Conservation (phyloP, 2,329 filamentous ascomycete genomes). For the Fusarium incarnatum region DNA sequence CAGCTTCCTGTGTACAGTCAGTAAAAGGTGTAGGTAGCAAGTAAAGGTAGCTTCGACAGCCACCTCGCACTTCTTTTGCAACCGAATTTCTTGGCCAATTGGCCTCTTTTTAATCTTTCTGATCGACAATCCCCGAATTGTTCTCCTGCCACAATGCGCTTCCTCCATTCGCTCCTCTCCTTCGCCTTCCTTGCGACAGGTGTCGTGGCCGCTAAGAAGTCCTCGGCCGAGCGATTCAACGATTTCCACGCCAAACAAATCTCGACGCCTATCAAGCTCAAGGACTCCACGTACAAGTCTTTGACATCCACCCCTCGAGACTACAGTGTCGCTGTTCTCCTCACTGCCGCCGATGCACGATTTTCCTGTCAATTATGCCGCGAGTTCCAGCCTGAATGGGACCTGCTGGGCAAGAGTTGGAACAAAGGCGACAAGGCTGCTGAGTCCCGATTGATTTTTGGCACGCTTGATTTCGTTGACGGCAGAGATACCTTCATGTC, state of each 20-base stretch:
- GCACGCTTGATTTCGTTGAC: slow-evolving; percentile 86
- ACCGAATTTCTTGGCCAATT: slow-evolving; percentile 37
- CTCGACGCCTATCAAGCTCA: slow-evolving; percentile 78
- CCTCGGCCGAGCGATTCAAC: slow-evolving; percentile 73
- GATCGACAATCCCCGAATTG: background rate
- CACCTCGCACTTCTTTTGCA: slow-evolving; percentile 7
- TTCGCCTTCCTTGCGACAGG: slow-evolving; percentile 71
- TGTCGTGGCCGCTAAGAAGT: slow-evolving; percentile 73
- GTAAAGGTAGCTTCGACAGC: slow-evolving; percentile 27
- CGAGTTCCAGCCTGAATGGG: slow-evolving; percentile 96
- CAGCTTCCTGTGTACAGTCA: slow-evolving; percentile 15
- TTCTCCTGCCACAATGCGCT: slow-evolving; percentile 69
- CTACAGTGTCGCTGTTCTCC: slow-evolving; percentile 82
- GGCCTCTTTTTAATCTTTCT: slow-evolving; percentile 24
- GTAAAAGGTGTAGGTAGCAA: slow-evolving; percentile 10
- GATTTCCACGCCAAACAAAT: slow-evolving; percentile 75
- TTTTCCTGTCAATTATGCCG: slow-evolving; percentile 89
- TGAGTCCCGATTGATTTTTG: slow-evolving; percentile 80
- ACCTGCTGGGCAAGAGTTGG: slow-evolving; percentile 88
- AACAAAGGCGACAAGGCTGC: slow-evolving; percentile 81
- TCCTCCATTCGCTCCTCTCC: slow-evolving; percentile 72
- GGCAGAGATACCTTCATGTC: slow-evolving; percentile 88
- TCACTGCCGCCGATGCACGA: slow-evolving; percentile 86
- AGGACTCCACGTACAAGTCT: slow-evolving; percentile 79
- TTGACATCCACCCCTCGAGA: slow-evolving; percentile 83